These are phyloP conservation scores for Boletus rex-veris DNA, from an alignment of 768 basidiomycete genomes.

Conservation along the genomic window DNA sequence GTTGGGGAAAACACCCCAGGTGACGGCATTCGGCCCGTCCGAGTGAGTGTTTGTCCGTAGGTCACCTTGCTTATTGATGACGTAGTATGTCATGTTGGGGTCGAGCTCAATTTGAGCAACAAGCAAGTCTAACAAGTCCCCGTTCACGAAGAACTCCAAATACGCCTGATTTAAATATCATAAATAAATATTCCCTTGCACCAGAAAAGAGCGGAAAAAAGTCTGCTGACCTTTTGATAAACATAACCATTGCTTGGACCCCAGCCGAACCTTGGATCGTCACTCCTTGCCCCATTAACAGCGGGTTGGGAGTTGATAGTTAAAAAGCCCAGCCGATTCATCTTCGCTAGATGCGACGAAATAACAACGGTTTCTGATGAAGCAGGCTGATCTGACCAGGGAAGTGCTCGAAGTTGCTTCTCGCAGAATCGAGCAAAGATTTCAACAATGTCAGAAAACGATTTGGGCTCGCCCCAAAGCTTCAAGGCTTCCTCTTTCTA, in stretches of 20 bases:
- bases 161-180: constrained; percentile 63
- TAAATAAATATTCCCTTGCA: background rate
- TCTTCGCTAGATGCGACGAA: constrained; percentile 67
- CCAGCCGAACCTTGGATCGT: constrained; percentile 88
- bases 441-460: constrained; percentile 56
- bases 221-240: constrained; percentile 77
- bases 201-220: background rate
- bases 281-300: constrained; percentile 83
- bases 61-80: constrained; percentile 94
- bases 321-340: constrained; percentile 90
- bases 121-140: constrained; percentile 66
- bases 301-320: constrained; percentile 98
- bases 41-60: constrained; percentile 91
- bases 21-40: constrained; percentile 97
- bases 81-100: constrained; percentile 90
- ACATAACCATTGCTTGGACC: constrained; percentile 92
- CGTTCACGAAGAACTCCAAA: constrained; percentile 90
- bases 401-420: constrained; percentile 69
- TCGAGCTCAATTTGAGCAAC: constrained; percentile 83
- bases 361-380: constrained; percentile 83
- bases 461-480: constrained; percentile 82
- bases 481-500: constrained; percentile 85
- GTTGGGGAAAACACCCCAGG: constrained; percentile 97
- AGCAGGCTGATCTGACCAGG: constrained; percentile 93
- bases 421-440: constrained; percentile 86